Base-by-base conservation (phyloP, 2,329 filamentous ascomycete species). In the Fusarium sp. region DNA sequence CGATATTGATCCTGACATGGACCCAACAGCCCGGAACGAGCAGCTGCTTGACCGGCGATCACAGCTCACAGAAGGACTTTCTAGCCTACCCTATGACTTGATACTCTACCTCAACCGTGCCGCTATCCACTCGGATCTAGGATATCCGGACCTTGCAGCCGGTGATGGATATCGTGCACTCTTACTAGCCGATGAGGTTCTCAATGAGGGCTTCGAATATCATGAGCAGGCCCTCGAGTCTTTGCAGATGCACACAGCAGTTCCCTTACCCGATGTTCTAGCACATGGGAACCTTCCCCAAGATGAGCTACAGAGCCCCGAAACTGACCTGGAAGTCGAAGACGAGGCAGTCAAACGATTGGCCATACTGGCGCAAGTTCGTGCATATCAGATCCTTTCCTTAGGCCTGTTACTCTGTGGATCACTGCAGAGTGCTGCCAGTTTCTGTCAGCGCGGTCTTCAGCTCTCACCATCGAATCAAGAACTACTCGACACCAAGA, bases 161-260 rank as follows among this genome's bases (percentile, higher is more conserved):
- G 94, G 94, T 38, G 95, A 98, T 85, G 94, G 94, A 9, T 98
- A 98, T 81, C 92, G 93, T 62, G 95, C 95, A 2, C 87, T 98
- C n/a, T 88, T 97, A 8, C 85, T 99, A 52, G 89, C 93, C 21
- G 96, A 98, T 79, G 94, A 96, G 74, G 88, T 94, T 40, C 83
- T 87, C 72, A 92, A 96, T 63, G 93, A 96, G 70, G 89, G 90
- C 43, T 95, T 93, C 75, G 94, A 98, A 81, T 97, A 95, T 78
- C 92, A 96, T 79, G 90, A 94, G 21, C 84, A 89, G 75, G 91
- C 92, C 13, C 74, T 86, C 11, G 88, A 89, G 58, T 85, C 87
- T 15, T 81, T 92, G 53, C 75, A 75, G 60, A 81, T 77, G 73
- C 76, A 80, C 44, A 63, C 77, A 11, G 77, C 79, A 28, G 79